Base-by-base conservation (phyloP, 352 stramenopile genomes). In the Plasmopara halstedii region DNA sequence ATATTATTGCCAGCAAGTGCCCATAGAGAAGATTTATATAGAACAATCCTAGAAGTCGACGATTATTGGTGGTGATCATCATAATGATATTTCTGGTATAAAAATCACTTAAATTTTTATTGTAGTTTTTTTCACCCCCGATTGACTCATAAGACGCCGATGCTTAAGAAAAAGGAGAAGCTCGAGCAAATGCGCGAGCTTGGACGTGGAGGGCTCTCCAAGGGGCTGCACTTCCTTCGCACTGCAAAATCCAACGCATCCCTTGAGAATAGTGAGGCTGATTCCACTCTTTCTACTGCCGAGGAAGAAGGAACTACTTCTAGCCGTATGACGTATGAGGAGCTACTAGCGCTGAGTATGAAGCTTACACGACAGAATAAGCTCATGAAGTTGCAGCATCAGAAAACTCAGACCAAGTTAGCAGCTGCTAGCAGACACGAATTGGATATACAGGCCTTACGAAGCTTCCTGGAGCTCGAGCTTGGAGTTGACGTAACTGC, bases 331-430 rank as follows among this genome's bases (percentile, higher is more conserved):
- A 75, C 73, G 39, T 94, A 94, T 47, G 82, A 94, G 20, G 77
- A 94, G 50, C 53, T 94, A 3, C 60, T 94, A 25, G 58, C 71
- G 36, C 67, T 94, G 23, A 94, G 77, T 43, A 88, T 91, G 79
- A 94, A 94, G 61, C 72, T 91, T 42, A 94, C 79, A 49, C 66
- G 81, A 14, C 82, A 94, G 58, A 94, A 94, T 64, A 90, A 90
- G 50, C 58, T 90, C 32, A 87, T 90, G 78, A 88, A 88, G 53
- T 56, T 53, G 4, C 79, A 91, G 58, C 84, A 88, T 46, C 79
- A 88, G 53, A 87, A 86, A 56, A 81, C 72, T 50, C 72, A 88
- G 53, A 58, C 40, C 36, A 67, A 73, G 2, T 61, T 85, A 29
- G 40, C 43, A 10, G 52, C 65, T 45, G 57, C 73, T 0, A 56